Evolutionary conservation across 768 basidiomycete genomes (phyloP).

Genomic region (Lentinula sp.): DNA sequence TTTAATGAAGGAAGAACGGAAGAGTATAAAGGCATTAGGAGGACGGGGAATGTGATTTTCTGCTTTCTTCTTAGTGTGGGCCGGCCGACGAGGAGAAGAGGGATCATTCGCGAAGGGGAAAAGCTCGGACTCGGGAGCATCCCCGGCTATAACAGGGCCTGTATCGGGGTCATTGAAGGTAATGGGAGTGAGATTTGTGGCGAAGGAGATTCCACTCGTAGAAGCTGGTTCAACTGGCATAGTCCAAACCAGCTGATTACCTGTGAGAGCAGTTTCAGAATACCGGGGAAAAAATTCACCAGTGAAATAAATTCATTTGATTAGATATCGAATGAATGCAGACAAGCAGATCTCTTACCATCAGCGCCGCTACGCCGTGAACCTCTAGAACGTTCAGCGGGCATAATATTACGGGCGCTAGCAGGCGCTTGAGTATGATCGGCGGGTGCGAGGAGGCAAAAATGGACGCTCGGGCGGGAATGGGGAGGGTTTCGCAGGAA

Average conservation of each 20-base stretch:
- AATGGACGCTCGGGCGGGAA: constrained; percentile 1
- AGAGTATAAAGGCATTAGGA: constrained; percentile 83
- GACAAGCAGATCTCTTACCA: constrained; percentile 22
- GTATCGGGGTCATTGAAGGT: constrained; percentile 47
- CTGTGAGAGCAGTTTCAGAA: constrained; percentile 14
- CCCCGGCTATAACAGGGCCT: constrained; percentile 24
- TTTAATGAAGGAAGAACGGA: constrained; percentile 80
- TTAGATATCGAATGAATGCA: neutral
- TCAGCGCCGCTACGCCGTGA: constrained; percentile 28
- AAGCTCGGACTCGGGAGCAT: constrained; percentile 37
- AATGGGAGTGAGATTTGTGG: constrained; percentile 51
- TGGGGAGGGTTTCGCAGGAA: constrained; percentile 8
- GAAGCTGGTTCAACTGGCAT: constrained; percentile 32
- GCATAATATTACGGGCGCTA: constrained; percentile 27
- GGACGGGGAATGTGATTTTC: constrained; percentile 78
- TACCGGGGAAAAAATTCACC: neutral
- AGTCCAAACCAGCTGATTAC: constrained; percentile 41
- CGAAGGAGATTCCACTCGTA: constrained; percentile 43
- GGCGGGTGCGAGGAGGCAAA: constrained; percentile 1
- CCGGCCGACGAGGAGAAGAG: constrained; percentile 34
- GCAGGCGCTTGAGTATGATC: neutral
- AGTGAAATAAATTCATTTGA: constrained; percentile 7
- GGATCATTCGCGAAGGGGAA: constrained; percentile 46
- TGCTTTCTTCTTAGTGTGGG: constrained; percentile 65
- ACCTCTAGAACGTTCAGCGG: constrained; percentile 37